Percentiles rank a stretch among this genome's conserved stretches.
These are phyloP conservation scores for Populus alba DNA, from an alignment of 345 rosid genomes.

Conservation along the genomic window DNA sequence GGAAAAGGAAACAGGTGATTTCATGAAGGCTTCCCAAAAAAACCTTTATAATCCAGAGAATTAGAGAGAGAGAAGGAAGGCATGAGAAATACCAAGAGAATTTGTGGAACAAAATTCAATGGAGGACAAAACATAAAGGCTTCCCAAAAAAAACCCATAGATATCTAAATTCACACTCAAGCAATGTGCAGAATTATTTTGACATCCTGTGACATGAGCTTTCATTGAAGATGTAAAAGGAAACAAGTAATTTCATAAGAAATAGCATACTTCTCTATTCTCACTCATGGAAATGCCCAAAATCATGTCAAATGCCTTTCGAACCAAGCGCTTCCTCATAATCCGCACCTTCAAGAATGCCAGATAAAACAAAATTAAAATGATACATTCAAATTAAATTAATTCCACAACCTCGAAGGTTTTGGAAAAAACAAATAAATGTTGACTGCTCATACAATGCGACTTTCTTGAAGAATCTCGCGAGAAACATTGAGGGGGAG, in stretches of 20 bases:
- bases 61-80: background rate
- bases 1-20: no score
- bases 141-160: no score
- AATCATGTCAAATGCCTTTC: constrained; percentile 95
- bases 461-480: constrained; percentile 98
- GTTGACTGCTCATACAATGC: constrained; percentile 53
- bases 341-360: constrained; percentile 63
- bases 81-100: no score
- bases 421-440: background rate
- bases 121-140: no score
- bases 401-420: background rate
- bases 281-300: constrained; percentile 87
- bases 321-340: constrained; percentile 87
- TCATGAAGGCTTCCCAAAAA: no score
- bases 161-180: no score
- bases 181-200: background rate
- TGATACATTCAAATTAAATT: background rate
- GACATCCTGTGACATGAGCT: background rate
- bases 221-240: no score
- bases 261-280: constrained; percentile 62
- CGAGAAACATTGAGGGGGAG: constrained; percentile 97
- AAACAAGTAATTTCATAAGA: background rate
- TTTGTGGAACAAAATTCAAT: no score
- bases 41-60: no score
- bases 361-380: constrained; percentile 14